Evolutionary conservation across 768 basidiomycete species (phyloP).

Genomic region (Mycena chlorophos): DNA sequence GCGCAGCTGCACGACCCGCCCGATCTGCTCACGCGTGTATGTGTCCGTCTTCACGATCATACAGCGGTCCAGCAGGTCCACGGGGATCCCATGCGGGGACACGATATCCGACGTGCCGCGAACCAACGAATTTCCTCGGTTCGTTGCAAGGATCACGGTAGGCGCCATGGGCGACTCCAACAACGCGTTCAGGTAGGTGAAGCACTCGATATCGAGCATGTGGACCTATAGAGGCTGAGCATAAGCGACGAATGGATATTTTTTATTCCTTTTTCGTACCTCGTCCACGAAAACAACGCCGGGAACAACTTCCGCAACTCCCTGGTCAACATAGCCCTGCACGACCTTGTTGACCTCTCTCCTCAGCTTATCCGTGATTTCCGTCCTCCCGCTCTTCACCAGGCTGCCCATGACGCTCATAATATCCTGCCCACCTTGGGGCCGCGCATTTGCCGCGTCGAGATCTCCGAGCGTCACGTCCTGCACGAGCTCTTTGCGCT

Average conservation of each 20-base stretch:
- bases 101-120: constrained; percentile 91
- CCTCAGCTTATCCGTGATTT: constrained; percentile 94
- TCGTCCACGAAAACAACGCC: constrained; percentile 99
- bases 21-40: constrained; percentile 82
- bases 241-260: constrained; percentile 1
- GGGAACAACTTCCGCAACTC: constrained; percentile 95
- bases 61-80: constrained; percentile 93
- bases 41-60: constrained; percentile 93
- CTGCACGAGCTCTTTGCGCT: constrained; percentile 92
- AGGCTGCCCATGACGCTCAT: constrained; percentile 96
- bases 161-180: constrained; percentile 97
- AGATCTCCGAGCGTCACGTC: constrained; percentile 94
- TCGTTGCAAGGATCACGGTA: constrained; percentile 95
- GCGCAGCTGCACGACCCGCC: constrained; percentile 81
- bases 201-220: constrained; percentile 99
- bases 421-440: constrained; percentile 96
- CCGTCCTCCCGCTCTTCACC: constrained; percentile 90
- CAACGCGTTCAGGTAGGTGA: constrained; percentile 95
- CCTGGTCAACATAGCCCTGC: constrained; percentile 95
- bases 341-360: constrained; percentile 97
- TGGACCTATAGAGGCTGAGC: constrained; percentile 65
- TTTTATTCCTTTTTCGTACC: constrained; percentile 42
- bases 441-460: constrained; percentile 94
- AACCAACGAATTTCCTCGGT: constrained; percentile 89
- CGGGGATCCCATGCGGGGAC: constrained; percentile 90